Evolutionary conservation across 169 alveolate species (phyloP).

Genomic region (Plasmodium blacklocki): DNA sequence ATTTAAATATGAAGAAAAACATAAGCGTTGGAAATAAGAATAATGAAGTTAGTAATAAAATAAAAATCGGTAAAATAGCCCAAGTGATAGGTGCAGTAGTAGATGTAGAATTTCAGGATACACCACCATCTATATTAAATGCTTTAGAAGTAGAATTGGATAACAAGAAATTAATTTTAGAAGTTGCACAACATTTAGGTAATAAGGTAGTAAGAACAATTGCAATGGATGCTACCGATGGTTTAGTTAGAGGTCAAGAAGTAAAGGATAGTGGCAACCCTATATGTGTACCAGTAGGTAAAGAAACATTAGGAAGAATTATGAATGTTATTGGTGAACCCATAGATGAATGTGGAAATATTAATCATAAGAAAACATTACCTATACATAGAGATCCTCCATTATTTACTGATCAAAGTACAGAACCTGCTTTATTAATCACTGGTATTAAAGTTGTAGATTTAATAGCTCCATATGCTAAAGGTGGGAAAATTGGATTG

Average conservation of each 20-base stretch:
- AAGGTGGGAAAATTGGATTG: slow-evolving; percentile 99
- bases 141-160: slow-evolving; percentile 94
- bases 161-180: slow-evolving; percentile 91
- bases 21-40: neutral
- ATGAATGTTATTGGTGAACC: slow-evolving; percentile 99
- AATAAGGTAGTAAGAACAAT: slow-evolving; percentile 93
- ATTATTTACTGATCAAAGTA: slow-evolving; percentile 93
- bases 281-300: slow-evolving; percentile 94
- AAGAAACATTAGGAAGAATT: slow-evolving; percentile 94
- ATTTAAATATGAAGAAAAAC: slow-evolving; percentile 33
- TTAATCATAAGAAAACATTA: slow-evolving; percentile 85
- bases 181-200: slow-evolving; percentile 97
- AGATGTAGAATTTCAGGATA: slow-evolving; percentile 96
- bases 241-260: slow-evolving; percentile 96
- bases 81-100: slow-evolving; percentile 98
- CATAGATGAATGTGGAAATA: slow-evolving; percentile 97
- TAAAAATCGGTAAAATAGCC: slow-evolving; percentile 88
- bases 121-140: slow-evolving; percentile 95
- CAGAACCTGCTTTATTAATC: slow-evolving; percentile 93
- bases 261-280: slow-evolving; percentile 96
- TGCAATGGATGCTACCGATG: slow-evolving; percentile 99
- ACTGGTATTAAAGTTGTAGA: slow-evolving; percentile 97
- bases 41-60: neutral
- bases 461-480: slow-evolving; percentile 97
- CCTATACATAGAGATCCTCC: slow-evolving; percentile 98